These are phyloP conservation scores for Phoma sp. DNA, from an alignment of 2,329 filamentous ascomycete species.

Conservation along the genomic window DNA sequence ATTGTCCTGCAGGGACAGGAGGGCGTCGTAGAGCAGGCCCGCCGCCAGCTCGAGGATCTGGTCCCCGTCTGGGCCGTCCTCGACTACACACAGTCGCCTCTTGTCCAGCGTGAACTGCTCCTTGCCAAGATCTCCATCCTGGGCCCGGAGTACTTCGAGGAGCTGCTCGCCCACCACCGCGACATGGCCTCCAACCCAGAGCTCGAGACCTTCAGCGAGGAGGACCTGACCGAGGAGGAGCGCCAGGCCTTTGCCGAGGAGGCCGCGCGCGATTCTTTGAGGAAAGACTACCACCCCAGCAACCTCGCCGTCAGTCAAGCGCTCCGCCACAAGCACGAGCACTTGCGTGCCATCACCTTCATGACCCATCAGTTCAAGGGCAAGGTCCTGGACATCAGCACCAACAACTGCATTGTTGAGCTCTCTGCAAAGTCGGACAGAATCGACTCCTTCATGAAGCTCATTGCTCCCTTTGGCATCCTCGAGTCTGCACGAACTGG, in stretches of 20 bases:
- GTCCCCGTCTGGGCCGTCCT: constrained; percentile 98
- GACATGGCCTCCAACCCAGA: constrained; percentile 72
- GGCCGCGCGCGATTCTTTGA: constrained; percentile 50
- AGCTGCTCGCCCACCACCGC: constrained; percentile 91
- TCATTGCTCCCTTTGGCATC: constrained; percentile 92
- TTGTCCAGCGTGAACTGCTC: constrained; percentile 94
- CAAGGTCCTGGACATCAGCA: constrained; percentile 97
- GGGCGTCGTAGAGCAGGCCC: constrained; percentile 95
- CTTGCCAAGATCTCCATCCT: constrained; percentile 97
- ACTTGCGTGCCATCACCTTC: constrained; percentile 94
- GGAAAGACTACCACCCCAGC: constrained; percentile 83
- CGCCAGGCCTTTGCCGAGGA: constrained; percentile 38
- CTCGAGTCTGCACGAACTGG: constrained; percentile 92
- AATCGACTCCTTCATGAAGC: constrained; percentile 97
- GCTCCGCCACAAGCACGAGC: constrained; percentile 94
- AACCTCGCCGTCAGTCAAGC: constrained; percentile 86
- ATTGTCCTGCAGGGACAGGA: constrained; percentile 97
- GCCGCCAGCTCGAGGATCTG: constrained; percentile 92
- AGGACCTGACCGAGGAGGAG: constrained; percentile 41
- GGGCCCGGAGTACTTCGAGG: constrained; percentile 97
- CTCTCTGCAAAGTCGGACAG: constrained; percentile 90
- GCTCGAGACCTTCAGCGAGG: constrained; percentile 29
- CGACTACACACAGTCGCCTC: constrained; percentile 89
- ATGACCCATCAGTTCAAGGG: constrained; percentile 97
- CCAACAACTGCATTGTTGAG: constrained; percentile 97